Base-by-base conservation (phyloP, 306 rosid species). In the Fagus sylvatica region DNA sequence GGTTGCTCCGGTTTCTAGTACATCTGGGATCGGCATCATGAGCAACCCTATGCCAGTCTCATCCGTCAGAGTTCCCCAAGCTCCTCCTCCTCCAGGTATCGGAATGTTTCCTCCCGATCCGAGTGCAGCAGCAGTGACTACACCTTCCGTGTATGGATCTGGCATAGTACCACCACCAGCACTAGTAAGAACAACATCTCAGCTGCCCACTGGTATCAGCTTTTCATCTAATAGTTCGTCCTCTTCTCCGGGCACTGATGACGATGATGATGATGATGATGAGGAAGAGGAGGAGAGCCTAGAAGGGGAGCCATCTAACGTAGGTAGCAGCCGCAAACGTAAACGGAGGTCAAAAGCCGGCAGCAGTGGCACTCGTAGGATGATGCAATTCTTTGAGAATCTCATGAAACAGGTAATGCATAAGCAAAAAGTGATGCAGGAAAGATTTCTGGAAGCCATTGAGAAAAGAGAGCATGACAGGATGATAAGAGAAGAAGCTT, bases 351-450 rank as follows among this genome's bases (percentile, higher is more conserved):
- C 76, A 2, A 53, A 76, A 7, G 22, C 67, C 3, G 73, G 71
- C 9, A 4, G 80, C 33, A 39, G 73, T 2, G 71, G 82, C 51
- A 73, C 62, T 11, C 66, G 79, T 5, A 81, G 78, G 69, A 86
- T 82, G 89, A 82, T 85, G 89, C 80, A 64, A 64, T 87, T 83
- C 65, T 87, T 87, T 28, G 86, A 84, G 84, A 78, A 39, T 37
- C 70, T 87, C 56, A 87, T 87, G 88, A 84, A 78, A 69, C 80
- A 87, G 68, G 88, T 87, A 60, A 78, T 87, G 82, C 76, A 81
- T 11, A 87, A 84, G 77, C 90, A 87, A 28, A 86, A 87, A 74
- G 57, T 53, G 34, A 81, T 87, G 90, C 90, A 87, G 49, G 85
- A 79, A 69, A 84, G 74, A 67, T 87, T 87, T 46, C 51, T 86